These are phyloP conservation scores for Pugionium dolabratum DNA, from an alignment of 345 rosid genomes.

Conservation along the genomic window DNA sequence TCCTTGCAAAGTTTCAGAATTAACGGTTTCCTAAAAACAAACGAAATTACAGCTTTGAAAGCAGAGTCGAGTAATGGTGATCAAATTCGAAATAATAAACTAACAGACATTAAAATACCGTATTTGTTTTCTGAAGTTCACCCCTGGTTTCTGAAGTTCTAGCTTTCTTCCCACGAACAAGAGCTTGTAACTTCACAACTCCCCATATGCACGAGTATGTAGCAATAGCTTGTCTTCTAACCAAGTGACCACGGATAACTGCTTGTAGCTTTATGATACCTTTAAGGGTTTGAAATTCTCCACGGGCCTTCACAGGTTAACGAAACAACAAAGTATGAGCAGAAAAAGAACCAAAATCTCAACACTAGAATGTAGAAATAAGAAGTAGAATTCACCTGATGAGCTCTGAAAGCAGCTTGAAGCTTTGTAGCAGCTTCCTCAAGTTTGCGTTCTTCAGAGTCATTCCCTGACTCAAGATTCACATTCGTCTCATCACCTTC, in stretches of 20 bases:
- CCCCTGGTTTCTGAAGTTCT: slow-evolving; percentile 44
- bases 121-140: slow-evolving; percentile 42
- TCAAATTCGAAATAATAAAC: not conserved
- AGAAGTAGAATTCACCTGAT: slow-evolving; percentile 50
- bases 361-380: not conserved
- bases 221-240: slow-evolving; percentile 84
- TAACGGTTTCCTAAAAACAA: slow-evolving; percentile 46
- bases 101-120: slow-evolving; percentile 7
- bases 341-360: not conserved
- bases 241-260: slow-evolving; percentile 73
- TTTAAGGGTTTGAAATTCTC: slow-evolving; percentile 55
- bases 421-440: slow-evolving; percentile 64
- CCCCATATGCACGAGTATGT: slow-evolving; percentile 62
- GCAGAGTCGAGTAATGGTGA: not conserved
- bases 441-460: slow-evolving; percentile 46
- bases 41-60: slow-evolving; percentile 3
- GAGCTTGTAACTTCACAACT: slow-evolving; percentile 67
- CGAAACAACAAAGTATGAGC: slow-evolving; percentile 20
- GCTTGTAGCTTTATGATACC: slow-evolving; percentile 71
- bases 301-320: slow-evolving; percentile 53
- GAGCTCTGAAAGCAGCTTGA: slow-evolving; percentile 77
- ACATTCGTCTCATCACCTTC: slow-evolving; percentile 2
- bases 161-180: slow-evolving; percentile 57
- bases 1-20: slow-evolving; percentile 37
- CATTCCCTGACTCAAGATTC: slow-evolving; percentile 43